Conservation (phyloP, 169 alveolate species). For the Cryptosporidium bovis region DNA sequence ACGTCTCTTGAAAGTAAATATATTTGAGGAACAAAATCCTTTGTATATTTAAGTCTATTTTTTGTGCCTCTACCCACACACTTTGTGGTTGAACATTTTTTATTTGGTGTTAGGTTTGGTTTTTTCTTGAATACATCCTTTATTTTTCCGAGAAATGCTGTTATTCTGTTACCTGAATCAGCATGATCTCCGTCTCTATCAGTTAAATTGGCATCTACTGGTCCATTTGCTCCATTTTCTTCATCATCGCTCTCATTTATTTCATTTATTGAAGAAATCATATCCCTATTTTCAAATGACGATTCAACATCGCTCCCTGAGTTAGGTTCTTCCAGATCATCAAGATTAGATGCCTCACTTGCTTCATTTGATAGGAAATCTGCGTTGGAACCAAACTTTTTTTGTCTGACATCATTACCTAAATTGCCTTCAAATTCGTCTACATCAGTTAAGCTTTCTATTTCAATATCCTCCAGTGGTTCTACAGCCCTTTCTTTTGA, state of each 20-base stretch:
- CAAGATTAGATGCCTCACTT: background rate
- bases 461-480: conserved; percentile 35
- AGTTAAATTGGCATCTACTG: background rate
- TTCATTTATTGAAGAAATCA: background rate
- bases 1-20: conserved; percentile 28
- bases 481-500: conserved; percentile 26
- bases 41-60: conserved; percentile 29
- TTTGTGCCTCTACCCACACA: conserved; percentile 24
- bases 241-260: background rate
- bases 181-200: background rate
- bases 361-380: conserved; percentile 13
- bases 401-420: background rate
- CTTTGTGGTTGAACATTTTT: background rate
- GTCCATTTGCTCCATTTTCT: background rate
- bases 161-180: background rate
- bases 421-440: background rate
- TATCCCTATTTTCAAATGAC: background rate
- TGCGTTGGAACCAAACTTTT: background rate
- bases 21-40: conserved; percentile 33
- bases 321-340: background rate
- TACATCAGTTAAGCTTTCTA: conserved; percentile 14
- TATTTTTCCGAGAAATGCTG: conserved; percentile 19
- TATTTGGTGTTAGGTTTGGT: background rate
- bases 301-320: background rate
- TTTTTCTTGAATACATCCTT: conserved; percentile 27